Percentiles rank a stretch among this genome's conserved stretches.
These are phyloP conservation scores for Acorus gramineus DNA, from an alignment of 106 monocot genomes.

Conservation along the genomic window DNA sequence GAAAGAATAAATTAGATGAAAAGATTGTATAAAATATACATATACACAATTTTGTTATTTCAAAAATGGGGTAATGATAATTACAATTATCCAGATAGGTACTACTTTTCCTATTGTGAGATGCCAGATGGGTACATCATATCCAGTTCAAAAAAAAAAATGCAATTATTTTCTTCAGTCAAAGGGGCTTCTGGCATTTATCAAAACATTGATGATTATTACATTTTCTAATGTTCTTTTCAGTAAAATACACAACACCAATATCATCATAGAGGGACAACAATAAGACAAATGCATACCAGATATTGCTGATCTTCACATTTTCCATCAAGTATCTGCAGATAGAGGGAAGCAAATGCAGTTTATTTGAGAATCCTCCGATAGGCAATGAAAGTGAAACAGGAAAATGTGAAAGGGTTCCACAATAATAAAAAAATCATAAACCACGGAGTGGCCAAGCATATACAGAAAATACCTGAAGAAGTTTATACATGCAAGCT, in stretches of 20 bases:
- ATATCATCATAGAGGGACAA: background rate
- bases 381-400: background rate
- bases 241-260: no score
- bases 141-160: background rate
- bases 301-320: conserved; percentile 32
- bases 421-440: background rate
- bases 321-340: conserved; percentile 71
- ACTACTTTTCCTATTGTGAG: background rate
- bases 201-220: no score
- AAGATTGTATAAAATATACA: background rate
- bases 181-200: no score
- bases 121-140: background rate
- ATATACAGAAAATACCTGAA: conserved; percentile 48
- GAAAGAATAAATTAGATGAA: background rate
- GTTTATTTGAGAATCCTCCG: no score
- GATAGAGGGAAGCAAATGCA: background rate
- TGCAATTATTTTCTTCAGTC: background rate
- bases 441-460: background rate
- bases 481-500: conserved; percentile 73
- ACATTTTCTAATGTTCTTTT: no score
- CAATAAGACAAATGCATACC: conserved; percentile 20
- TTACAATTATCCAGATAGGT: no score
- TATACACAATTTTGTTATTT: background rate
- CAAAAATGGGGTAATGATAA: no score
- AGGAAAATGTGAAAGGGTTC: background rate